A percentile compares a stretch with the other conserved stretches of the same genome.
Conservation (phyloP, 805 yeast species). For the Citeromyces nyonsensis region DNA sequence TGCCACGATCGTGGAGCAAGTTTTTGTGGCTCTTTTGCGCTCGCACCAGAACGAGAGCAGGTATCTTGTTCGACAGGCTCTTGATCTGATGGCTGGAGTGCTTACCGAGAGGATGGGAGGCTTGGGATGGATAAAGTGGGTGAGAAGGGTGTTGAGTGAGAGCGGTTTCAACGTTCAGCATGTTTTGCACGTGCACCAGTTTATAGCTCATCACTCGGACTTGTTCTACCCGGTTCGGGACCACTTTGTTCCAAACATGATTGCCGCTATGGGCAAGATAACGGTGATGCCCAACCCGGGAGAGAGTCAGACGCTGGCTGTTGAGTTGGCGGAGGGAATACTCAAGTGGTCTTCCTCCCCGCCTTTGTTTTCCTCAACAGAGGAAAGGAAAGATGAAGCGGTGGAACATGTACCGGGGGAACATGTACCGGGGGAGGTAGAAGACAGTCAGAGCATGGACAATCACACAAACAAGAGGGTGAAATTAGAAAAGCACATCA, state of each 20-base stretch:
- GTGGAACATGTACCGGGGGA: too few species aligned
- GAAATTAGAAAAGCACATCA: neutral
- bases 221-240: conserved; percentile 78
- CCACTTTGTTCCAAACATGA: conserved; percentile 76
- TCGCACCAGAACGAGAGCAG: conserved; percentile 80
- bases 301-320: conserved; percentile 75
- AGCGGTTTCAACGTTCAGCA: conserved; percentile 80
- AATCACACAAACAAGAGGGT: too few species aligned
- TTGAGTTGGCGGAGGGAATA: conserved; percentile 78
- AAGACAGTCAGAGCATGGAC: too few species aligned
- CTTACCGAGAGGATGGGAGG: conserved; percentile 58
- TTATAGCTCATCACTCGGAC: conserved; percentile 74
- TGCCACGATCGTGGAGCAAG: conserved; percentile 74
- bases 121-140: conserved; percentile 82
- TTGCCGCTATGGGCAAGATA: conserved; percentile 84
- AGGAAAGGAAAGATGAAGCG: too few species aligned
- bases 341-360: conserved; percentile 93
- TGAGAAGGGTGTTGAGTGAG: conserved; percentile 81
- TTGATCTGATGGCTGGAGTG: conserved; percentile 81
- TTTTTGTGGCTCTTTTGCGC: conserved; percentile 77
- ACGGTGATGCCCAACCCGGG: conserved; percentile 67
- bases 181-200: conserved; percentile 77
- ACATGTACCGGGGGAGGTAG: too few species aligned
- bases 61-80: conserved; percentile 69
- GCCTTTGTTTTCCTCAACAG: too few species aligned